These are phyloP conservation scores for Suillus decipiens DNA, from an alignment of 768 basidiomycete species.

Conservation along the genomic window DNA sequence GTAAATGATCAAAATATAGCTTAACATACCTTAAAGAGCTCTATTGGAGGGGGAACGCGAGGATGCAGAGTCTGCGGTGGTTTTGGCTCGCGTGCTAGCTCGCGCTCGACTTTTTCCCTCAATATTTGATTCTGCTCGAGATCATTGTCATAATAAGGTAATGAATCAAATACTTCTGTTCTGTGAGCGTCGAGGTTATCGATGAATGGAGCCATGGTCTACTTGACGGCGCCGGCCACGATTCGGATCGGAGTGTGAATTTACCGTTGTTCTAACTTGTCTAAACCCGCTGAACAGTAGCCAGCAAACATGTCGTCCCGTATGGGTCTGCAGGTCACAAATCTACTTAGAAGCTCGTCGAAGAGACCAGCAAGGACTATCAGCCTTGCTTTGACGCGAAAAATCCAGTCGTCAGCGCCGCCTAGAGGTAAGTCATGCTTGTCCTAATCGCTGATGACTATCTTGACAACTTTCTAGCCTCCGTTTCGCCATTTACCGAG, in stretches of 20 bases:
- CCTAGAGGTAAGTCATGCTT: constrained; percentile 46
- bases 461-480: constrained; percentile 43
- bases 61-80: constrained; percentile 66
- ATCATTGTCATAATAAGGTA: constrained; percentile 96
- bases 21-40: constrained; percentile 68
- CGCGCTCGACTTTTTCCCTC: constrained; percentile 74
- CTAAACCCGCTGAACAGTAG: constrained; percentile 19
- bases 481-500: constrained; percentile 82
- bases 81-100: constrained; percentile 72
- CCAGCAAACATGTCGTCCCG: constrained; percentile 45
- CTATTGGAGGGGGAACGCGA: constrained; percentile 61
- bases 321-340: constrained; percentile 44
- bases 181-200: constrained; percentile 15
- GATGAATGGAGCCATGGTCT: constrained; percentile 26
- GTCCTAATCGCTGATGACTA: background rate
- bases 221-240: constrained; percentile 9
- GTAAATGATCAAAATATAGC: background rate
- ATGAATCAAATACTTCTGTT: constrained; percentile 66
- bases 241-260: constrained; percentile 12
- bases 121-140: constrained; percentile 73
- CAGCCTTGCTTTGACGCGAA: constrained; percentile 34
- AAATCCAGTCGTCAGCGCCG: constrained; percentile 49
- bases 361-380: constrained; percentile 34
- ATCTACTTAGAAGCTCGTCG: constrained; percentile 43
- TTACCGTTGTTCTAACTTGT: constrained; percentile 2